Base-by-base conservation (phyloP, 306 rosid genomes). In the Castanea sativa region DNA sequence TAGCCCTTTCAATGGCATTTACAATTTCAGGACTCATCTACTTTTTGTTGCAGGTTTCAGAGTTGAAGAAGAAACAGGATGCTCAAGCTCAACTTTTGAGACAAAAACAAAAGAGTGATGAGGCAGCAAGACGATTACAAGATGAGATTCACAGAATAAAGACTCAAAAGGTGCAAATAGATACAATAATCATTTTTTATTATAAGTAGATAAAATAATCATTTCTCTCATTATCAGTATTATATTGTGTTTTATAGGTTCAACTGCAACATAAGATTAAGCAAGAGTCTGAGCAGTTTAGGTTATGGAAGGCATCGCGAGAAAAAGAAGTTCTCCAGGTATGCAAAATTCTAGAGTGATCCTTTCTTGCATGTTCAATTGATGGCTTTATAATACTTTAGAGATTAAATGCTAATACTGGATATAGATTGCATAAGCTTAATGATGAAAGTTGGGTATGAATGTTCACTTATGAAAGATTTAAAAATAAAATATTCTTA, bases 281-380 rank as follows among this genome's bases (percentile, higher is more conserved):
- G 84, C 99, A 96, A 56, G 99, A 96, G 83, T 90, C 98, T 20
- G 98, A 96, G 88, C 99, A 96, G 61, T 96, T 93, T 86, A 91
- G 99, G 80, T 79, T 74, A 84, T 96, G 99, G 99, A 96, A 96
- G 83, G 94, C 97, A 72, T 91, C 89, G 21, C 89, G 99, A 2
- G 98, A 93, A 77, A 96, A 96, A 83, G 99, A 96, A 91, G 97
- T 96, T 76, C 97, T 93, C 51, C 99, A 96, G 98, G 99, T 96
- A 91, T 78, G 59, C 25, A 27, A 35, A 32, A 19, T 33, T 68
- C 23, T 20, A 18, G 32, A 43, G 45, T n/a, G 35, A 70, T 71
- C 20, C 55, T 69, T 30, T 61, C 73, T 27, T 27, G 2, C 20
- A 63, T 60, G 69, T 63, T 27, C 38, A 14, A 18, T 63, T 10